A percentile compares a stretch with the other conserved stretches of the same genome.
phyloP scores from a whole-genome alignment of 495 filamentous ascomycete species.

The Penicillium atrosanguineum region DNA sequence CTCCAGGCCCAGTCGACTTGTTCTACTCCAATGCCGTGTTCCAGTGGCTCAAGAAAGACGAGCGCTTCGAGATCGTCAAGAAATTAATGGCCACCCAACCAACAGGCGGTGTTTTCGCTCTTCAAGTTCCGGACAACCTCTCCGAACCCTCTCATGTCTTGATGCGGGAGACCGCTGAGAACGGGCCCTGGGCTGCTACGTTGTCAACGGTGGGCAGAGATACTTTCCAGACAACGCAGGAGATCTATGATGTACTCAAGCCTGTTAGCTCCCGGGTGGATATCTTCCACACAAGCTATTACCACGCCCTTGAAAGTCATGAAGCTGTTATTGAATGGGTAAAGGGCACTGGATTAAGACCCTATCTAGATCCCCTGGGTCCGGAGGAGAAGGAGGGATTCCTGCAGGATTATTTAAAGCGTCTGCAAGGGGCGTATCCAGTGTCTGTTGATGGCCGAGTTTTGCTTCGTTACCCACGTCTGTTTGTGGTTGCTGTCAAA shows the following conservation, averaged over 20 bases:
- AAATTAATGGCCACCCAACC: slow-evolving; percentile 36
- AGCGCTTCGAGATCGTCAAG: slow-evolving; percentile 42
- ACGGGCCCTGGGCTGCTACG: slow-evolving; percentile 36
- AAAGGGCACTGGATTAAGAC: slow-evolving; percentile 51
- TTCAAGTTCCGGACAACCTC: slow-evolving; percentile 55
- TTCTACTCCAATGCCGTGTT: slow-evolving; percentile 56
- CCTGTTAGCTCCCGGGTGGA: slow-evolving; percentile 40
- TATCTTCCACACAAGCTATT: slow-evolving; percentile 53
- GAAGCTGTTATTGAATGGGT: slow-evolving; percentile 56
- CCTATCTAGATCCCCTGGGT: slow-evolving; percentile 45
- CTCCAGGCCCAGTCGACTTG: slow-evolving; percentile 35
- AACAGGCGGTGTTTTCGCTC: slow-evolving; percentile 47
- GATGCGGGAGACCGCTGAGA: slow-evolving; percentile 45
- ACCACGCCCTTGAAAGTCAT: slow-evolving; percentile 46
- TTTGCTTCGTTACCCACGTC: slow-evolving; percentile 43
- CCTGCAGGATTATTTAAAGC: slow-evolving; percentile 38
- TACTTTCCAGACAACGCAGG: slow-evolving; percentile 40
- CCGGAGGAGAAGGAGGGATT: slow-evolving; percentile 34
- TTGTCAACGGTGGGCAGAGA: slow-evolving; percentile 42
- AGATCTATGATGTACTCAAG: slow-evolving; percentile 46
- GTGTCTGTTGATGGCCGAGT: slow-evolving; percentile 41
- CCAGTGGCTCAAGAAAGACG: slow-evolving; percentile 48
- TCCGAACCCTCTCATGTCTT: slow-evolving; percentile 44
- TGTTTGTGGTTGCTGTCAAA: slow-evolving; percentile 48
- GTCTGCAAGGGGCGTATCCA: slow-evolving; percentile 36